phyloP scores from a whole-genome alignment of 2,329 filamentous ascomycete genomes.

The Cladosporium sp. region DNA sequence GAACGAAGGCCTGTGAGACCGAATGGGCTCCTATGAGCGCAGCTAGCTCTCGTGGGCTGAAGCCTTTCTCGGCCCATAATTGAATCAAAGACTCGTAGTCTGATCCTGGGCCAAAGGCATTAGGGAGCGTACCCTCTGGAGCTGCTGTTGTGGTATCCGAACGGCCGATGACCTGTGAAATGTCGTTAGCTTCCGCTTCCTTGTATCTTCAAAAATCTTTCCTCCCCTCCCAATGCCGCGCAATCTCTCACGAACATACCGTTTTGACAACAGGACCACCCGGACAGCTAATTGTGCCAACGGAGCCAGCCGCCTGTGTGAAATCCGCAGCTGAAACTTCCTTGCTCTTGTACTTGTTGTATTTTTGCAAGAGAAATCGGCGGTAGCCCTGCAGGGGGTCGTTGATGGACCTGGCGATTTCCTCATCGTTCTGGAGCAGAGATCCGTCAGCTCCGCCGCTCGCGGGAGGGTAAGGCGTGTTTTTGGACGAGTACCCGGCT shows the following conservation, averaged over 20 bases:
- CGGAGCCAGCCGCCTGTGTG: constrained; percentile 45
- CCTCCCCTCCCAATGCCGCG: too few species aligned
- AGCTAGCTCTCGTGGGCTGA: constrained; percentile 47
- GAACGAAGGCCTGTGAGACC: constrained; percentile 42
- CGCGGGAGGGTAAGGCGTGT: constrained; percentile 20
- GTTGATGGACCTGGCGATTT: constrained; percentile 36
- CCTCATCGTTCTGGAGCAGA: constrained; percentile 34
- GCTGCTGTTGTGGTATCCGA: constrained; percentile 39
- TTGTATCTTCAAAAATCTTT: background rate
- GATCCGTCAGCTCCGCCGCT: constrained; percentile 39
- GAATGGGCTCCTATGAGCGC: constrained; percentile 55
- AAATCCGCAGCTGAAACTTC: constrained; percentile 50
- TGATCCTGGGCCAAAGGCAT: constrained; percentile 35
- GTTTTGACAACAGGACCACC: constrained; percentile 16
- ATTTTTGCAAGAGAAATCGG: constrained; percentile 37
- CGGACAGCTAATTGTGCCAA: constrained; percentile 35
- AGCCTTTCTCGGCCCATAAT: constrained; percentile 49
- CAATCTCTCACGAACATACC: too few species aligned
- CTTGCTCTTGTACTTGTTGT: constrained; percentile 23
- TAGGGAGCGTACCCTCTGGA: constrained; percentile 44
- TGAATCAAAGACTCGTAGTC: constrained; percentile 38
- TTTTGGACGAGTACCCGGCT: constrained; percentile 17
- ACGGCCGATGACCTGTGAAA: constrained; percentile 44
- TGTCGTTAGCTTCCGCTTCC: background rate
- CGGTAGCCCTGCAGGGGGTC: constrained; percentile 44